Evolutionary conservation across 164 flowering plant genomes (phyloP).

Genomic region (Nymphaea colorata): DNA sequence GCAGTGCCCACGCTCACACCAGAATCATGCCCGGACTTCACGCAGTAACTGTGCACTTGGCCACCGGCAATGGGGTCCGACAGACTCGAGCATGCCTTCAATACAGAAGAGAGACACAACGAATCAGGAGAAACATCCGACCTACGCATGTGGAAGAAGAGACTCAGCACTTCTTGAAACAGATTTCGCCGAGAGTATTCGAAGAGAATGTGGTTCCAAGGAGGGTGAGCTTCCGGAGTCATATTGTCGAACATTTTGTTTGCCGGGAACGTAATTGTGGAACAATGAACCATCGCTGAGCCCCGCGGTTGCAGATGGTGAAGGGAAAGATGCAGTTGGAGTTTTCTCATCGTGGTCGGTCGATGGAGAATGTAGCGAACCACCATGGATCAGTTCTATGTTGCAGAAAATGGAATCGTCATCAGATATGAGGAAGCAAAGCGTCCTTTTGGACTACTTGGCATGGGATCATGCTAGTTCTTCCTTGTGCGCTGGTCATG

Average conservation of each 20-base stretch:
- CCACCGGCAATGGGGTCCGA: constrained; percentile 31
- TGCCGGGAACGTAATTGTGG: constrained; percentile 6
- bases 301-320: background rate
- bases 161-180: constrained; percentile 33
- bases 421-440: too few species aligned
- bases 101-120: constrained; percentile 39
- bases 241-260: constrained; percentile 34
- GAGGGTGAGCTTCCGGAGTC: constrained; percentile 15
- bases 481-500: too few species aligned
- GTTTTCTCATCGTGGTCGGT: background rate
- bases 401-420: too few species aligned
- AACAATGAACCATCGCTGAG: background rate
- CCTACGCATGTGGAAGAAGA: constrained; percentile 27
- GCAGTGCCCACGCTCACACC: constrained; percentile 79
- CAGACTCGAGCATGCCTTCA: constrained; percentile 53
- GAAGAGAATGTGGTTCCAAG: constrained; percentile 32
- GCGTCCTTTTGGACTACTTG: too few species aligned
- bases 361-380: too few species aligned
- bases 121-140: constrained; percentile 27
- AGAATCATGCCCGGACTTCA: constrained; percentile 41
- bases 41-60: constrained; percentile 44
- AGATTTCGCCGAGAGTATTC: constrained; percentile 29
- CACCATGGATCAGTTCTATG: too few species aligned
- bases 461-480: too few species aligned
- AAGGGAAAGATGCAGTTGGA: background rate